Evolutionary conservation across 495 filamentous ascomycete species (phyloP).

Genomic region (Tricharina praecox): DNA sequence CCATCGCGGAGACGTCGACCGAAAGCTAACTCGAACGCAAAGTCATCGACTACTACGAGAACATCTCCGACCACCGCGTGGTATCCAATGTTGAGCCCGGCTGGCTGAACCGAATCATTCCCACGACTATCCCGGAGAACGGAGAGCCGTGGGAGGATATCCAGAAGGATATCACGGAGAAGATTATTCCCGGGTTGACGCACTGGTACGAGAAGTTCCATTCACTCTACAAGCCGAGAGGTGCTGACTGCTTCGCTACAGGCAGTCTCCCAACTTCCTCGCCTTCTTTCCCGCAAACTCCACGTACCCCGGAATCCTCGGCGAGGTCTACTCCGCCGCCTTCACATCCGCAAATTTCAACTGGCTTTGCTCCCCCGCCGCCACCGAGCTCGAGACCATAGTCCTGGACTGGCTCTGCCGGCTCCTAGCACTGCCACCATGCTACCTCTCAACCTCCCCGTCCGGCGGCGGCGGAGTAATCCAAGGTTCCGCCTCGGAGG

Average conservation of each 20-base stretch:
- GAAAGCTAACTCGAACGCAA: not conserved
- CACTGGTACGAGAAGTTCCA: constrained; percentile 51
- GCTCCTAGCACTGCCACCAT: constrained; percentile 51
- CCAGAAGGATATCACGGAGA: constrained; percentile 65
- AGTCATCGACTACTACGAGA: constrained; percentile 78
- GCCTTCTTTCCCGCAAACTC: constrained; percentile 81
- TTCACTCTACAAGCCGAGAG: no score
- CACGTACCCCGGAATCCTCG: constrained; percentile 74
- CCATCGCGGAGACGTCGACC: not conserved
- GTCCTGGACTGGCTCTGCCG: constrained; percentile 84
- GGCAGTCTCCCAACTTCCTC: constrained; percentile 85
- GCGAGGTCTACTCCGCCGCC: constrained; percentile 79
- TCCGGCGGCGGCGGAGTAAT: constrained; percentile 77
- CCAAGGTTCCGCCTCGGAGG: constrained; percentile 83
- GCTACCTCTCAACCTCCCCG: constrained; percentile 58
- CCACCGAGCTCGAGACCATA: constrained; percentile 92
- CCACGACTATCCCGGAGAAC: constrained; percentile 49
- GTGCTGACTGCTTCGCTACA: constrained; percentile 8
- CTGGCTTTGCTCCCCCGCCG: constrained; percentile 86
- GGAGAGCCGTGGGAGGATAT: constrained; percentile 67
- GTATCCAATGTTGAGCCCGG: constrained; percentile 67
- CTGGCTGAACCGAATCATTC: constrained; percentile 68
- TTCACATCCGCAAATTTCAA: constrained; percentile 90
- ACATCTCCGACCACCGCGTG: constrained; percentile 51
- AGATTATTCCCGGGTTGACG: constrained; percentile 86